Evolutionary conservation across 2,329 filamentous ascomycete genomes (phyloP), one percentile per base, ranked within the genome.

Genomic region (Lomentospora prolificans): DNA sequence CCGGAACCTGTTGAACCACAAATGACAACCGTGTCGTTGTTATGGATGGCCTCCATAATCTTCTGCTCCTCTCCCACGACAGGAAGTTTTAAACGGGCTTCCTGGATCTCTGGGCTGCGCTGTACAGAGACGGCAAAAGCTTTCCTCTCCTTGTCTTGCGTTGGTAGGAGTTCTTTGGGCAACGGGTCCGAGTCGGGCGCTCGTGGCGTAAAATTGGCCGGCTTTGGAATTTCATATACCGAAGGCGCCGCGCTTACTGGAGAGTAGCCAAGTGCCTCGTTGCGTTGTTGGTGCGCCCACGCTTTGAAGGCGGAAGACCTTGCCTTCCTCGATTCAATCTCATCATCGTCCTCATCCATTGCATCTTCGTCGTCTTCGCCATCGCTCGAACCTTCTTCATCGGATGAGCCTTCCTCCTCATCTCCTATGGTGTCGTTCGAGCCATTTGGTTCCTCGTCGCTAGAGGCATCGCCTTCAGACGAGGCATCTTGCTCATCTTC

Each of bases 1-100:
- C 94, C 94, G 60, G 90, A 96, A 70, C 94, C 94, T 31, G 95
- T 99, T 12, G 90, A 87, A 70, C 94, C 94, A 72, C 92, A 96
- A 6, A 99, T 83, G 9, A 99, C 87, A 1, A 96, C 88, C 3
- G 90, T 84, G 54, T 92, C 81, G 67, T 96, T 87, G 66, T 92
- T 92, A 69, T 96, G 87, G 51, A 99, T 90, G 1, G 91, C 90
- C 70, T 99, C 94, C 91, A 99, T 97, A 28, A 99, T 91, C 64
- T 87, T 90, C 66, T 99, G 94, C 69, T 99, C 94, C 68, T 97
- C 91, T 1, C 89, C 89, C 1, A 97, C 90, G 1, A 99, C 89
- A 0, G 94, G 94, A 14, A 99, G 77, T 56, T 87, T 82, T 50
- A 95, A 69, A 10, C 94, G 84, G 9, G 85, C 82, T 51, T 85